phyloP scores from a whole-genome alignment of 306 rosid genomes.

The Clitoria ternatea region DNA sequence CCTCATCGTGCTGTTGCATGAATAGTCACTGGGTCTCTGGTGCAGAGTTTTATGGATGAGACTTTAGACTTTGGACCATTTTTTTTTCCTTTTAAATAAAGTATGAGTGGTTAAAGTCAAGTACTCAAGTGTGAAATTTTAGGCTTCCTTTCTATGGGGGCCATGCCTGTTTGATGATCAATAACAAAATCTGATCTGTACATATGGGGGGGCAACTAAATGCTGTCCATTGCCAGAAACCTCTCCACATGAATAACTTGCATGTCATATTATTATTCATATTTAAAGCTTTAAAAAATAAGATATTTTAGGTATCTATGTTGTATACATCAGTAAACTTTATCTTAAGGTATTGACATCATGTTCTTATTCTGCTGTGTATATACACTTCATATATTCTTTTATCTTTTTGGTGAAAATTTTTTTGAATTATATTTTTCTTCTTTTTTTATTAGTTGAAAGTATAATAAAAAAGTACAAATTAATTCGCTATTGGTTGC shows the following conservation, averaged over 20 bases:
- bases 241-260: neutral
- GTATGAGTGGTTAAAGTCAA: slow-evolving; percentile 1
- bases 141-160: neutral
- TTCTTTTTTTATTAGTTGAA: neutral
- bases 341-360: neutral
- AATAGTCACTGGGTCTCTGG: slow-evolving; percentile 28
- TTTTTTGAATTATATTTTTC: neutral
- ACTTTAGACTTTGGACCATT: slow-evolving; percentile 34
- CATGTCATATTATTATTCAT: neutral
- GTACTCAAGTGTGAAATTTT: slow-evolving; percentile 16
- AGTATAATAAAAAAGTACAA: neutral
- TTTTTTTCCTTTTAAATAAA: neutral
- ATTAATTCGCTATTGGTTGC: neutral
- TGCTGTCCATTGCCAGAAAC: no score
- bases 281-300: neutral
- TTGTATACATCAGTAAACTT: neutral
- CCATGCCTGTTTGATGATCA: neutral
- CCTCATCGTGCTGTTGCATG: slow-evolving; percentile 23
- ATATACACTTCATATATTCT: neutral
- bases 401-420: neutral
- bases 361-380: no score
- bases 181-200: neutral
- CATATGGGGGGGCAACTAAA: neutral
- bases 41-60: neutral
- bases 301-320: neutral